These are phyloP conservation scores for Thelephora terrestris DNA, from an alignment of 1,284 basidiomycete species.

Conservation along the genomic window DNA sequence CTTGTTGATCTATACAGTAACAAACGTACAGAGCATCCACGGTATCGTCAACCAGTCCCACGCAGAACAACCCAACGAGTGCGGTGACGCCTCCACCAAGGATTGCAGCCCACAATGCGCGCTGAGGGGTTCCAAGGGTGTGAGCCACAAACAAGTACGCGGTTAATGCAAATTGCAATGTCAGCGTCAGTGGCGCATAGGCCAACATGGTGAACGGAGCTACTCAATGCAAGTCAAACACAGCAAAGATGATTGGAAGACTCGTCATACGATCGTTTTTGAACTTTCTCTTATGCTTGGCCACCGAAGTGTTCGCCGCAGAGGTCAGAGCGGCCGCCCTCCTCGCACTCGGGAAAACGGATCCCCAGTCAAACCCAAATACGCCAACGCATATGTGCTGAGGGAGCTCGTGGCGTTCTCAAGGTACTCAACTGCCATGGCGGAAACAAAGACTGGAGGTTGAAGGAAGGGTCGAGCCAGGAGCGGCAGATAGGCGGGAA, in stretches of 20 bases:
- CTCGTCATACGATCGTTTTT: conserved; percentile 45
- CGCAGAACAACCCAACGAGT: conserved; percentile 73
- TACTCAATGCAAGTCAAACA: conserved; percentile 21
- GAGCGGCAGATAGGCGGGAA: conserved; percentile 45
- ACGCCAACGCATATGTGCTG: conserved; percentile 77
- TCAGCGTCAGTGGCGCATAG: conserved; percentile 69
- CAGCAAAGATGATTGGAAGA: background rate
- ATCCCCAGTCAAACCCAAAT: conserved; percentile 80
- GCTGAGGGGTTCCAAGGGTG: conserved; percentile 64
- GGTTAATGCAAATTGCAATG: conserved; percentile 69
- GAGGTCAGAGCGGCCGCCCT: conserved; percentile 51
- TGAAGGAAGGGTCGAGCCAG: conserved; percentile 30
- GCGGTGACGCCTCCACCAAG: conserved; percentile 75
- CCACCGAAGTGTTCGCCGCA: conserved; percentile 27
- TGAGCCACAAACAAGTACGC: conserved; percentile 88
- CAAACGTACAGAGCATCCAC: conserved; percentile 84
- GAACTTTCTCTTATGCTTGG: conserved; percentile 37
- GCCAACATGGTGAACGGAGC: conserved; percentile 67
- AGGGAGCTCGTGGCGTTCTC: conserved; percentile 64
- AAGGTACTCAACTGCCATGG: conserved; percentile 41
- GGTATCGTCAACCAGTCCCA: conserved; percentile 73
- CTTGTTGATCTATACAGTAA: conserved; percentile 79
- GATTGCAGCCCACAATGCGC: conserved; percentile 69
- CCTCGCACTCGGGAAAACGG: conserved; percentile 73
- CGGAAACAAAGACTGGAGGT: conserved; percentile 28